A percentile compares a stretch with the other conserved stretches of the same genome.
Conservation (phyloP, 805 yeast genomes). For the Candida lessepsii region DNA sequence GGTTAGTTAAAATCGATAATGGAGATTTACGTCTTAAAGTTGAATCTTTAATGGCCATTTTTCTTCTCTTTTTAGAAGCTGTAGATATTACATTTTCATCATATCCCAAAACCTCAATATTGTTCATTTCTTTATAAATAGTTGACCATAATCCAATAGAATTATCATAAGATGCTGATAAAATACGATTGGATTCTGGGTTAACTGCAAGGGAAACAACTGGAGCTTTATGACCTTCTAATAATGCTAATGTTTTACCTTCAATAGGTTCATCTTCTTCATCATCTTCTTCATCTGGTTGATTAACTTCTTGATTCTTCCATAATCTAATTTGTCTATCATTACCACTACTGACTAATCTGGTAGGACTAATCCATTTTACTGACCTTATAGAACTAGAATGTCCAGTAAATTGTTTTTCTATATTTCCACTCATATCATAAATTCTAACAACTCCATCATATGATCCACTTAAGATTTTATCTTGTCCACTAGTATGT, state of each 20-base stretch:
- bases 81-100: conserved; percentile 57
- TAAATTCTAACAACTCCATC: conserved; percentile 94
- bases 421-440: conserved; percentile 76
- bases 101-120: conserved; percentile 47
- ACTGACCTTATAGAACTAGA: conserved; percentile 83
- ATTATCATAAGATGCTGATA: conserved; percentile 84
- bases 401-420: conserved; percentile 82
- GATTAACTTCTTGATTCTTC: conserved; percentile 56
- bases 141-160: conserved; percentile 88
- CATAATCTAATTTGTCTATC: conserved; percentile 88
- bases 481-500: conserved; percentile 43
- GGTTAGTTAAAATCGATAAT: conserved; percentile 74
- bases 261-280: conserved; percentile 46
- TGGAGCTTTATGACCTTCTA: conserved; percentile 88
- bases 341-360: conserved; percentile 81
- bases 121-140: conserved; percentile 74
- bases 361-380: conserved; percentile 70
- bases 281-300: conserved; percentile 29
- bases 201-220: conserved; percentile 75
- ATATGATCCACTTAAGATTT: conserved; percentile 83
- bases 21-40: conserved; percentile 80
- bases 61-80: conserved; percentile 85
- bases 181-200: conserved; percentile 52
- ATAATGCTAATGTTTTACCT: conserved; percentile 77
- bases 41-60: conserved; percentile 73